Evolutionary conservation across 768 basidiomycete species (phyloP), one percentile per base, ranked within the genome.

Genomic region (Auricularia auricula-judae): DNA sequence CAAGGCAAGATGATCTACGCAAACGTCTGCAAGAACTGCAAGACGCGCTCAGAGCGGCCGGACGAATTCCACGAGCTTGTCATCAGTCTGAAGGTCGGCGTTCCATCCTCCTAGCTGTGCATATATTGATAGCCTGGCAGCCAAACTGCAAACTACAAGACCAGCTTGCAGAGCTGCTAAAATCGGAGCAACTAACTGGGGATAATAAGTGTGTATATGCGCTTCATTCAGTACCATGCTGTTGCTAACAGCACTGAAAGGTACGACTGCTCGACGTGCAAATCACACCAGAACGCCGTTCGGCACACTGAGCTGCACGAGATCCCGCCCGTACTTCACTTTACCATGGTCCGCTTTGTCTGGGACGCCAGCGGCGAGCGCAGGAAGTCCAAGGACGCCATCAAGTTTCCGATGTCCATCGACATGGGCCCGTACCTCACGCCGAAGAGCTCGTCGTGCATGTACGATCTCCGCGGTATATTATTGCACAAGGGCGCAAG

Each of bases 341-440:
- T 98, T 70, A 93, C 93, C 23, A 76, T 98, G 62, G 82, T 96
- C 64, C 90, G 96, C n/a, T 98, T 98, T 74, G 85, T 91, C 35
- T 98, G 89, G 70, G 91, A 95, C 74, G 75, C 84, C 29, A 84
- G 86, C 0, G 84, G 88, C 80, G 85, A 88, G 69, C 85, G 96
- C 67, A 91, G 86, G 75, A 98, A 98, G 76, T 88, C 86, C 63
- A 93, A 93, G 73, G 82, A 91, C 66, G 75, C 79, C 36, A 84
- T 98, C 53, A 77, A 81, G n/a, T 98, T 93, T 74, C 93, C 94
- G 0, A 78, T 77, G 21, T 72, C 74, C 7, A 77, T 97, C 18
- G 82, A 91, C 69, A 92, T 98, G 90, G 77, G 75, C 61, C 79
- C 72, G 35, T 93, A 86, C 71, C 67, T 92, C 62, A 64, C 66